phyloP scores from a whole-genome alignment of 2,329 filamentous ascomycete genomes.

The Alternaria sp. region DNA sequence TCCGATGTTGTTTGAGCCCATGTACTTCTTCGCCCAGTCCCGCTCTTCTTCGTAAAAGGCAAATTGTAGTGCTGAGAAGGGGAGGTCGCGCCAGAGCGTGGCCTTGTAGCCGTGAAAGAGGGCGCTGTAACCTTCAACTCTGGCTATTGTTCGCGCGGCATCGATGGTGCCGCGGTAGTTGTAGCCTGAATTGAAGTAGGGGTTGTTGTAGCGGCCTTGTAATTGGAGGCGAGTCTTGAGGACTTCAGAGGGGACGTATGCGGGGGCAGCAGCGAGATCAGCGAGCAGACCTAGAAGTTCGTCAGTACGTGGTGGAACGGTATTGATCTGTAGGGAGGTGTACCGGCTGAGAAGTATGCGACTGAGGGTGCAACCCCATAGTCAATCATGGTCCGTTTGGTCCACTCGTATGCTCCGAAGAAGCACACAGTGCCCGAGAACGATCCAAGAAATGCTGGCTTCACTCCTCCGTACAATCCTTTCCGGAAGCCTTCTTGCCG shows the following conservation, averaged over 20 bases:
- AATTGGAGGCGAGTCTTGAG: constrained; percentile 96
- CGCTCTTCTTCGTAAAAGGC: constrained; percentile 98
- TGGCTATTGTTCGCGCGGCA: constrained; percentile 83
- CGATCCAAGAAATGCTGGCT: constrained; percentile 87
- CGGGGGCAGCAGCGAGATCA: constrained; percentile 86
- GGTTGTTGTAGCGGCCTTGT: constrained; percentile 94
- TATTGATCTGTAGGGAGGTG: constrained; percentile 19
- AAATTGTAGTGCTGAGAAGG: constrained; percentile 95
- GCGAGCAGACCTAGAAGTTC: constrained; percentile 76
- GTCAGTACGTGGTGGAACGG: neutral
- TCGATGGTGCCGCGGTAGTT: constrained; percentile 90
- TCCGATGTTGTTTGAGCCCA: constrained; percentile 83
- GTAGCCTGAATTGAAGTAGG: constrained; percentile 90
- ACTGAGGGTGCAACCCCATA: constrained; percentile 79
- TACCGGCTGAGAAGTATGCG: constrained; percentile 85
- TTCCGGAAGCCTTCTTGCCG: constrained; percentile 86
- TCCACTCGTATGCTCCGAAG: constrained; percentile 96
- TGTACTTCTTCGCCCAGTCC: constrained; percentile 77
- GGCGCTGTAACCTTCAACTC: constrained; percentile 80
- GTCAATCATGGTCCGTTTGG: constrained; percentile 88
- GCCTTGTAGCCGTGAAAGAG: constrained; percentile 98
- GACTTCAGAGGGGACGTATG: constrained; percentile 97
- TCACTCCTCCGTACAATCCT: constrained; percentile 91
- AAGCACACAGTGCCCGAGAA: constrained; percentile 94
- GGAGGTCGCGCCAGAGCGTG: constrained; percentile 90